These are phyloP conservation scores for Clonostachys rosea DNA, from an alignment of 2,329 filamentous ascomycete genomes.

Conservation along the genomic window DNA sequence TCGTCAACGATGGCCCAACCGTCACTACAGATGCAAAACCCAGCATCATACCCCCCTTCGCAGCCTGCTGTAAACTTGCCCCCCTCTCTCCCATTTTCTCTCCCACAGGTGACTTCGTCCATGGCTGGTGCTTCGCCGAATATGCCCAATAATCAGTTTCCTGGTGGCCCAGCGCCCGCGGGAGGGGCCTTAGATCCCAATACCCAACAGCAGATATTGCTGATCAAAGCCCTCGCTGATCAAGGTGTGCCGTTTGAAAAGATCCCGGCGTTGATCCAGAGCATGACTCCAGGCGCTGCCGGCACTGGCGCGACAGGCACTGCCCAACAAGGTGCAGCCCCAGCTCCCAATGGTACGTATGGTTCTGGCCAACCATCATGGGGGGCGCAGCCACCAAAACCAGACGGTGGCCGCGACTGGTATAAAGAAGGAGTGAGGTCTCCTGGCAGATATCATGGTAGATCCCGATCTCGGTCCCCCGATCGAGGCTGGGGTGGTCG, in stretches of 20 bases:
- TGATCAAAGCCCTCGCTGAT: slow-evolving; percentile 71
- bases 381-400: slow-evolving; percentile 17
- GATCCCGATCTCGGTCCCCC: slow-evolving; percentile 77
- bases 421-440: slow-evolving; percentile 59
- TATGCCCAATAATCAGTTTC: slow-evolving; percentile 21
- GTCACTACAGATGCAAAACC: slow-evolving; percentile 16
- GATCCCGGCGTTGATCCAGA: slow-evolving; percentile 57
- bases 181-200: slow-evolving; percentile 41
- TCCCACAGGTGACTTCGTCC: slow-evolving; percentile 23
- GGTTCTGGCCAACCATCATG: slow-evolving; percentile 22
- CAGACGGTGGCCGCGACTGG: slow-evolving; percentile 48
- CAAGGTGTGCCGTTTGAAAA: slow-evolving; percentile 76
- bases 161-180: slow-evolving; percentile 23
- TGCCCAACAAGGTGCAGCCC: slow-evolving; percentile 18
- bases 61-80: slow-evolving; percentile 60
- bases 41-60: slow-evolving; percentile 32
- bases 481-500: slow-evolving; percentile 67
- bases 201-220: slow-evolving; percentile 65
- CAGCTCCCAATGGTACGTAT: slow-evolving; percentile 35
- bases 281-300: slow-evolving; percentile 36
- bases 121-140: slow-evolving; percentile 16
- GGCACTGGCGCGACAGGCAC: slow-evolving; percentile 15
- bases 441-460: slow-evolving; percentile 45
- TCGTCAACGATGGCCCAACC: slow-evolving; percentile 13
- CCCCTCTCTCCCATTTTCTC: slow-evolving; percentile 36